These are phyloP conservation scores for Entomortierella lignicola DNA, from an alignment of 192 early-diverging fungal genomes.

Conservation along the genomic window DNA sequence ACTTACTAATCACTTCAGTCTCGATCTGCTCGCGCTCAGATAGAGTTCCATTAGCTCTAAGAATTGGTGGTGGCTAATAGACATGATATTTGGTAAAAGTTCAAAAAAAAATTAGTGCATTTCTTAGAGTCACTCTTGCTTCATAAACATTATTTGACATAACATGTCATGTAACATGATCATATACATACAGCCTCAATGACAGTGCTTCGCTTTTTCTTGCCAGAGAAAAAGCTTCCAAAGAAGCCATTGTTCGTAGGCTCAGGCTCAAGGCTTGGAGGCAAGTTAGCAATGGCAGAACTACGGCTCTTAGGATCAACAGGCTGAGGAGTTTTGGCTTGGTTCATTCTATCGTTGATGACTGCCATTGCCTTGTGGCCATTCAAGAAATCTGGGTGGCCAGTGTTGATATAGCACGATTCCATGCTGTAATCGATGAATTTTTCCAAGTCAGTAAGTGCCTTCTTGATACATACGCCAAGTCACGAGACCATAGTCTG, in stretches of 20 bases:
- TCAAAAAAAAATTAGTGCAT: too few species aligned
- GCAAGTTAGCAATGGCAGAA: conserved; percentile 36
- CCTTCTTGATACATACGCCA: too few species aligned
- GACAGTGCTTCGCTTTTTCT: conserved; percentile 77
- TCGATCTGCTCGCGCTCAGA: conserved; percentile 98
- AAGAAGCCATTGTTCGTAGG: conserved; percentile 85
- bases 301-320: conserved; percentile 49
- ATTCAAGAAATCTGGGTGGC: conserved; percentile 97
- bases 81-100: too few species aligned
- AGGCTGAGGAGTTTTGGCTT: conserved; percentile 67
- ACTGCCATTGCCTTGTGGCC: conserved; percentile 96
- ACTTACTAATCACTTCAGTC: conserved; percentile 97
- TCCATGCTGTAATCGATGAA: conserved; percentile 75
- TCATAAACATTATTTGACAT: too few species aligned
- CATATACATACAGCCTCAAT: conserved; percentile 73
- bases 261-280: conserved; percentile 50
- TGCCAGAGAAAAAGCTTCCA: conserved; percentile 93
- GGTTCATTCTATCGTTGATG: conserved; percentile 87
- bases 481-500: too few species aligned
- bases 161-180: not conserved
- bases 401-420: conserved; percentile 98
- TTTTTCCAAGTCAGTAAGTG: too few species aligned
- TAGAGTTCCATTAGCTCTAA: conserved; percentile 95
- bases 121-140: too few species aligned
- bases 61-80: conserved; percentile 87